Base-by-base conservation (phyloP, 1,284 basidiomycete species). In the Vanrija humicola region DNA sequence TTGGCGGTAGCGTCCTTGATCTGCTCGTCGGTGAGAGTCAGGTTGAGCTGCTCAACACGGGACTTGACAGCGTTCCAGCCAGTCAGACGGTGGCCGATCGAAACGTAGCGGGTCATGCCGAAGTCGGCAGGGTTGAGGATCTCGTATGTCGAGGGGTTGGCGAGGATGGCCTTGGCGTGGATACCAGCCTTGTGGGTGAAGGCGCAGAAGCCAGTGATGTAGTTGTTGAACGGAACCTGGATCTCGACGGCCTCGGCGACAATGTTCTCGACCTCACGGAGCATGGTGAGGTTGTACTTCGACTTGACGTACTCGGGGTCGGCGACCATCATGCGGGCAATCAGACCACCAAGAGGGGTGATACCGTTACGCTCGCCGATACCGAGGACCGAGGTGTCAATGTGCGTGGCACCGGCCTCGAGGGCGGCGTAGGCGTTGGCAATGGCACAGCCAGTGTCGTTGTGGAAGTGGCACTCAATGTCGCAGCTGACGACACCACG, bases 121-220 rank as follows among this genome's bases (percentile, higher is more conserved):
- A 98, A 98, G 81, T 98, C 95, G 77, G 95, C 91, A 48, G 91
- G 96, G 86, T 89, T 96, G 59, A 82, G 78, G 56, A 80, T 80
- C 73, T 81, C 80, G 69, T 98, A 99, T 10, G 96, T 99, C 69
- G 89, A 91, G 1, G 96, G 96, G 83, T 99, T 98, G 82, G 98
- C 98, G 55, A 99, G 85, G 78, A 99, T 99, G 43, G 96, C 96
- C 84, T 99, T 99, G 80, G 96, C 96, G 78, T 99, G 96, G 67
- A 99, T 99, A 77, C 96, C 96, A 29, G 96, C 96, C 86, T 99
- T 98, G 87, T 98, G 96, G 25, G 96, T 99, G 81, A 99, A 99
- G 18, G 96, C 96, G 75, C 96, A 98, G 81, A 98, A 98, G 28
- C 96, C 96, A 54, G 82, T 83, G 67, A 83, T 82, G 72, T 82